phyloP scores from a whole-genome alignment of 305 asterid genomes.

The Nicotiana rustica region DNA sequence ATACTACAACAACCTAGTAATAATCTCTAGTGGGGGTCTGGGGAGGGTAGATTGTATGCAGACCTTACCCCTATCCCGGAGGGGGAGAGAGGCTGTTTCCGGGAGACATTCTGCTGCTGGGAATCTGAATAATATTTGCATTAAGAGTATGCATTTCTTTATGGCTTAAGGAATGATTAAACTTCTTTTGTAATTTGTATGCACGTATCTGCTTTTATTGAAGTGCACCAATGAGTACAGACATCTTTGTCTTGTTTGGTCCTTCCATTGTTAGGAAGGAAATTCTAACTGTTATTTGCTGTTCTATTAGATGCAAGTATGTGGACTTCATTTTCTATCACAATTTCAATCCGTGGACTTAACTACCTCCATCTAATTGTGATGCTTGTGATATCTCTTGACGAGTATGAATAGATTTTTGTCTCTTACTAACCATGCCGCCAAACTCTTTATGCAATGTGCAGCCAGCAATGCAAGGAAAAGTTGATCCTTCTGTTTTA shows the following conservation, averaged over 20 bases:
- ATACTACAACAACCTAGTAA: neutral
- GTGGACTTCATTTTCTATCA: slow-evolving; percentile 2
- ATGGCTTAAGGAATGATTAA: neutral
- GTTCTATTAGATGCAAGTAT: neutral
- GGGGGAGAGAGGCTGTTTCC: too few relatives aligned
- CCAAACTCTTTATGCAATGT: slow-evolving; percentile 25
- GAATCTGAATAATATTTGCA: neutral
- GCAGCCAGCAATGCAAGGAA: slow-evolving; percentile 91
- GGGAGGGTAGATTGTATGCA: too few relatives aligned
- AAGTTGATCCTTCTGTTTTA: slow-evolving; percentile 92
- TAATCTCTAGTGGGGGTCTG: too few relatives aligned
- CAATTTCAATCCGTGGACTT: slow-evolving; percentile 17
- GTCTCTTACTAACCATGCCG: neutral
- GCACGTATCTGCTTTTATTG: neutral
- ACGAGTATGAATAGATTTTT: neutral
- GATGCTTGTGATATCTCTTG: slow-evolving; percentile 17
- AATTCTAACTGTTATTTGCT: neutral
- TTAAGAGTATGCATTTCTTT: neutral
- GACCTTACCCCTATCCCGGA: too few relatives aligned
- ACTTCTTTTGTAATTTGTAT: neutral
- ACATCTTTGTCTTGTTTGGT: neutral
- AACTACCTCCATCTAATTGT: neutral
- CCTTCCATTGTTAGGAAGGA: neutral
- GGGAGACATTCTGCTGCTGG: neutral
- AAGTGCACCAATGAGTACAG: neutral